Evolutionary conservation across 148 eudicot genomes (phyloP).

Genomic region (Polygonum aviculare): DNA sequence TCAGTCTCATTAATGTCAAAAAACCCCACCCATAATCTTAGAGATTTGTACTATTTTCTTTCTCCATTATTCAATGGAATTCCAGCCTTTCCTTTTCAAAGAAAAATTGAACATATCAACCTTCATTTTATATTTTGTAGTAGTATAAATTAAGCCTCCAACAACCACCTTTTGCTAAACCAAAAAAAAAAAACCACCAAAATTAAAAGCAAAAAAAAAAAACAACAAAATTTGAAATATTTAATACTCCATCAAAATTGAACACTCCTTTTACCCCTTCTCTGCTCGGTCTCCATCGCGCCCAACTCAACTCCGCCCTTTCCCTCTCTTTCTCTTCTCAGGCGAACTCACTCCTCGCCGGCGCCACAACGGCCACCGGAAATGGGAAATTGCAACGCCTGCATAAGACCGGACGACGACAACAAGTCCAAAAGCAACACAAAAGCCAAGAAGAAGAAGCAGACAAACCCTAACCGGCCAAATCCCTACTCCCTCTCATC

Average conservation of each 20-base stretch:
- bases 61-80: not conserved
- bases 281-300: not conserved
- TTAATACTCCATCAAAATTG: not conserved
- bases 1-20: not conserved
- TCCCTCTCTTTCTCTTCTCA: not conserved
- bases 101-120: not conserved
- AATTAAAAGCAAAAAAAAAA: not conserved
- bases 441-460: constrained; percentile 14
- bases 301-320: constrained; percentile 6
- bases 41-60: not conserved
- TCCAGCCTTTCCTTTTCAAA: not conserved
- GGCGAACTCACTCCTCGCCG: not conserved
- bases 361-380: not conserved
- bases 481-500: constrained; percentile 47
- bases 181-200: not conserved
- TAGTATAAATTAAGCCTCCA: not conserved
- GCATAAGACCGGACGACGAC: constrained; percentile 32
- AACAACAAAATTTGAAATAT: not conserved
- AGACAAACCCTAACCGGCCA: constrained; percentile 19
- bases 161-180: not conserved
- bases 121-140: not conserved
- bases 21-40: not conserved
- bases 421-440: constrained; percentile 9
- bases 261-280: not conserved
- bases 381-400: constrained; percentile 69